These are phyloP conservation scores for Isabelozyma rhagii DNA, from an alignment of 805 yeast species.

Conservation along the genomic window DNA sequence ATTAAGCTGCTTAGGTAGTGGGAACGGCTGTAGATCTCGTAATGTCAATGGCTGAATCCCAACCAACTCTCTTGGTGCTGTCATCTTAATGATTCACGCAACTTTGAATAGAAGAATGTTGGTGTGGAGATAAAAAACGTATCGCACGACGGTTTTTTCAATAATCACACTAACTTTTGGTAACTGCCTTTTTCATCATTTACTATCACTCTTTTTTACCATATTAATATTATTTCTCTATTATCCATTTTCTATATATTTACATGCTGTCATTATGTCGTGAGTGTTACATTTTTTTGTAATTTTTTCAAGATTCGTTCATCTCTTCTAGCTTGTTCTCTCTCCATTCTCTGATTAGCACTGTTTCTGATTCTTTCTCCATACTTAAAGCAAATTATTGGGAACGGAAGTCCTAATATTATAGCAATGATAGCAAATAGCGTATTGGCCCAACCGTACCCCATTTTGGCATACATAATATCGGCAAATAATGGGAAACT, in stretches of 20 bases:
- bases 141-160: no score
- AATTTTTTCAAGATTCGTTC: slow-evolving; percentile 15
- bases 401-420: slow-evolving; percentile 36
- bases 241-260: no score
- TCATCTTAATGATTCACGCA: background rate
- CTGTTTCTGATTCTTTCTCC: slow-evolving; percentile 34
- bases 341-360: slow-evolving; percentile 28
- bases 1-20: slow-evolving; percentile 27
- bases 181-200: no score
- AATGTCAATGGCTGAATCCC: slow-evolving; percentile 5
- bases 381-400: slow-evolving; percentile 30
- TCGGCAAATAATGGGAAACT: slow-evolving; percentile 36
- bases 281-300: slow-evolving; percentile 4
- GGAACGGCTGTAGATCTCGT: slow-evolving; percentile 10
- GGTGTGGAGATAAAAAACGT: no score
- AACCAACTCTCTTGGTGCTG: background rate
- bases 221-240: no score
- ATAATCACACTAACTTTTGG: no score
- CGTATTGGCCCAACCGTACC: slow-evolving; percentile 42
- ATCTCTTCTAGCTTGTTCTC: slow-evolving; percentile 19
- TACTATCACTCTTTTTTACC: no score
- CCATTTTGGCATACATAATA: slow-evolving; percentile 29
- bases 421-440: slow-evolving; percentile 34
- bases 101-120: no score
- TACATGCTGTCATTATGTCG: background rate